Evolutionary conservation across 805 yeast genomes (phyloP).

Genomic region (Cyberlindnera nakhonratchasimensis): DNA sequence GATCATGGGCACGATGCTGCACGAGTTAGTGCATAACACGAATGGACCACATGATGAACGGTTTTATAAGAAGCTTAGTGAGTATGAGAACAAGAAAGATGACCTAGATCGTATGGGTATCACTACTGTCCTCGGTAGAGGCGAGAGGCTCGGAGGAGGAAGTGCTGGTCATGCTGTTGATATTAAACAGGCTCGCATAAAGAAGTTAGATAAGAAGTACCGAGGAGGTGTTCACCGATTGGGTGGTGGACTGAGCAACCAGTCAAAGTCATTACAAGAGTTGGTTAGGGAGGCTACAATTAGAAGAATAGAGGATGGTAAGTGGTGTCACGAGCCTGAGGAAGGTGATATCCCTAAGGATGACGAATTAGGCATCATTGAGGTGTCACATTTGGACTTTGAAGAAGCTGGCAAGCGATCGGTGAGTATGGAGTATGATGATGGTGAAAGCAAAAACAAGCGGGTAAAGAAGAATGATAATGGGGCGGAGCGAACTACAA

Average conservation of each 20-base stretch:
- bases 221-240: conserved; percentile 18
- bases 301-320: conserved; percentile 49
- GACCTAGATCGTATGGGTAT: conserved; percentile 38
- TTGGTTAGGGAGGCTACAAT: conserved; percentile 61
- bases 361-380: conserved; percentile 39
- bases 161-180: conserved; percentile 29
- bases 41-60: conserved; percentile 75
- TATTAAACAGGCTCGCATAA: conserved; percentile 38
- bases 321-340: conserved; percentile 39
- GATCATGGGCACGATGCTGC: conserved; percentile 79
- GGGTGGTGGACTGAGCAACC: conserved; percentile 2
- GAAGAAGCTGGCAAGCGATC: conserved; percentile 1
- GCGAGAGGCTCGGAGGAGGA: conserved; percentile 20
- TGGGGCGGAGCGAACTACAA: no score
- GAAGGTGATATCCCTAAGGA: conserved; percentile 38
- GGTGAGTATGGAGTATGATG: neutral
- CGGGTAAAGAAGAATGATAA: neutral
- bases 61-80: conserved; percentile 66
- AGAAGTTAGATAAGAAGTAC: conserved; percentile 33
- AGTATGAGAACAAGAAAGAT: conserved; percentile 38
- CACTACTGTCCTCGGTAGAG: conserved; percentile 15
- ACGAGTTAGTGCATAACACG: conserved; percentile 80
- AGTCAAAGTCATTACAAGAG: conserved; percentile 34
- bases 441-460: neutral
- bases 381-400: conserved; percentile 7